Conservation (phyloP, 805 yeast genomes). For the Metschnikowia orientalis region DNA sequence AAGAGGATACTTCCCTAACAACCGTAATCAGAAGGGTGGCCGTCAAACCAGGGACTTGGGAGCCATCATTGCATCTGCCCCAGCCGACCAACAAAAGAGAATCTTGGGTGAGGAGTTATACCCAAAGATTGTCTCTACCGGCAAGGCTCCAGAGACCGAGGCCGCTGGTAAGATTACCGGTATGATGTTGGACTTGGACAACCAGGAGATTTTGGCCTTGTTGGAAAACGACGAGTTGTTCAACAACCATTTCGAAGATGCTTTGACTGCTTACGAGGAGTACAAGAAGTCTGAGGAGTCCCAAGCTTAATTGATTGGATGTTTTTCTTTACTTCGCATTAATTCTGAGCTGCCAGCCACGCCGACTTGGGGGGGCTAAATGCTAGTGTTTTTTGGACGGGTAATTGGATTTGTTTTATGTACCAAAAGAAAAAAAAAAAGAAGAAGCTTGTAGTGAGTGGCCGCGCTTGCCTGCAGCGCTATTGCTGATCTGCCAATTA, state of each 20-base stretch:
- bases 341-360: conserved; percentile 4
- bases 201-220: conserved; percentile 81
- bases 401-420: conserved; percentile 24
- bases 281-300: conserved; percentile 58
- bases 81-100: conserved; percentile 93
- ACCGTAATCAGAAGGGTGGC: conserved; percentile 41
- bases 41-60: conserved; percentile 52
- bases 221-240: conserved; percentile 87
- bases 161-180: conserved; percentile 99
- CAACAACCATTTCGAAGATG: conserved; percentile 89
- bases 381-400: conserved; percentile 20
- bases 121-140: conserved; percentile 83
- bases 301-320: conserved; percentile 18
- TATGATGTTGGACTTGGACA: conserved; percentile 95
- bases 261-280: conserved; percentile 88
- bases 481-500: too few relatives aligned
- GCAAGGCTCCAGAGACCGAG: conserved; percentile 84
- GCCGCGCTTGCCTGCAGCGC: too few relatives aligned
- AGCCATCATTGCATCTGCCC: conserved; percentile 57
- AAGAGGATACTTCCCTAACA: conserved; percentile 54
- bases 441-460: too few relatives aligned
- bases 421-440: conserved; percentile 21
- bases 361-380: conserved; percentile 1
- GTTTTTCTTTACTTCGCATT: conserved; percentile 6
- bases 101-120: conserved; percentile 95